Evolutionary conservation across 495 filamentous ascomycete genomes (phyloP), one percentile per base, ranked within the genome.

Genomic region (Penicillium subrubescens): DNA sequence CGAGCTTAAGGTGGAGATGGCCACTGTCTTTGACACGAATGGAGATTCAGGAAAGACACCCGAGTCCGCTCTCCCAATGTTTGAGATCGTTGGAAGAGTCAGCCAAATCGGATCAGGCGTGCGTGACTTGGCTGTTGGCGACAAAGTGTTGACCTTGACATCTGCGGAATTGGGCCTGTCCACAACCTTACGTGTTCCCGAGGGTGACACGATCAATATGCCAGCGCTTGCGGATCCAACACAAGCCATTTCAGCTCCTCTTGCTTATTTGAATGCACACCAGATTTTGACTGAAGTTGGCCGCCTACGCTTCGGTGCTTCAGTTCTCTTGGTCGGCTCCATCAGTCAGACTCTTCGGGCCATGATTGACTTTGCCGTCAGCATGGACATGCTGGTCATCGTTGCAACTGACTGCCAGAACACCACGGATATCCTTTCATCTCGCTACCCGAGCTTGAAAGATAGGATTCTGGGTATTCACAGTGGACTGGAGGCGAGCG

Each of bases 1-100:
- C 4, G 69, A 71, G 35, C 53, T 71, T 39, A 61, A 64, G 58
- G 59, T 71, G 17, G 62, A 69, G 27, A 63, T 65, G 51, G 62
- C 63, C 43, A 61, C 69, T 3, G 17, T 69, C 44, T 69, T 60
- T 43, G 55, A 69, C 19, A 11, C 62, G 3, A 65, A 65, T 7
- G 53, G 37, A 7, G 57, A 65, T 6, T 17, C 33, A 1, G 55
- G 39, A 2, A 68, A 65, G 39, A 56, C 51, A 4, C 63, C 63
- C 15, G 69, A 69, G 6, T 63, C 69, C 19, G 60, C 27, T 27
- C 41, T 71, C 0, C 57, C 63, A n/a, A 60, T 64, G 57, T 61
- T 64, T 35, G 69, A 71, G 29, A 53, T 65, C 21, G 29, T 69
- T n/a, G 69, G 66, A 17, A 64, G 39, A 10, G 58, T 71, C 14